These are phyloP conservation scores for Phaffomyces antillensis DNA, from an alignment of 805 yeast species.

Conservation along the genomic window DNA sequence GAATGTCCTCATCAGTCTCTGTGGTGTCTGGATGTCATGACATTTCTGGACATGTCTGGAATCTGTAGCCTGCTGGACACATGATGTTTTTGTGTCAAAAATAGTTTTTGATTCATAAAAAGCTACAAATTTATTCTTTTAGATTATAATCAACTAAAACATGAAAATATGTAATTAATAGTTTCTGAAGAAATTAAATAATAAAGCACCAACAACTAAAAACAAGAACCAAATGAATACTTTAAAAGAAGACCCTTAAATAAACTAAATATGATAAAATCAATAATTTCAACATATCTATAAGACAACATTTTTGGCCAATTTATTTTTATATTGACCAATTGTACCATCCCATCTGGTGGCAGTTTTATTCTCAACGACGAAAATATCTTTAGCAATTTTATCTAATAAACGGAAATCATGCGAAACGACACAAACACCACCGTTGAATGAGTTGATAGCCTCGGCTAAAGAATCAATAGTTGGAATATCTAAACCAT, in stretches of 20 bases:
- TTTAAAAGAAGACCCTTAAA: too few relatives aligned
- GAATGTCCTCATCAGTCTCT: background rate
- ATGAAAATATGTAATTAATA: too few relatives aligned
- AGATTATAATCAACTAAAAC: too few relatives aligned
- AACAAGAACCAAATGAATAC: too few relatives aligned
- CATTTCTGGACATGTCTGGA: too few relatives aligned
- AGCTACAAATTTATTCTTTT: background rate
- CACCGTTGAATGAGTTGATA: slow-evolving; percentile 90
- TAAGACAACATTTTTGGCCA: slow-evolving; percentile 85
- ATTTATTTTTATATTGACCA: slow-evolving; percentile 84
- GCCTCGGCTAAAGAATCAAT: slow-evolving; percentile 98
- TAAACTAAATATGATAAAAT: background rate
- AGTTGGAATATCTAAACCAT: slow-evolving; percentile 97
- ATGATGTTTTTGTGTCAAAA: background rate
- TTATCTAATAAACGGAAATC: slow-evolving; percentile 97
- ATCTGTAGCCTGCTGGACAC: too few relatives aligned
- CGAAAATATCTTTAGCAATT: slow-evolving; percentile 95
- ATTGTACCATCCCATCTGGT: slow-evolving; percentile 95
- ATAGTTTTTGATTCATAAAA: background rate
- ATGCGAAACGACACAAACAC: slow-evolving; percentile 97
- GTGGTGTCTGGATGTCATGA: too few relatives aligned
- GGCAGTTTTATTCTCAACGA: slow-evolving; percentile 91
- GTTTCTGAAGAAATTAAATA: background rate
- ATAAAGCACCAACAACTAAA: background rate
- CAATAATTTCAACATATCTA: slow-evolving; percentile 21